Conservation (phyloP, 2,329 filamentous ascomycete genomes). For the Setomelanomma holmii region DNA sequence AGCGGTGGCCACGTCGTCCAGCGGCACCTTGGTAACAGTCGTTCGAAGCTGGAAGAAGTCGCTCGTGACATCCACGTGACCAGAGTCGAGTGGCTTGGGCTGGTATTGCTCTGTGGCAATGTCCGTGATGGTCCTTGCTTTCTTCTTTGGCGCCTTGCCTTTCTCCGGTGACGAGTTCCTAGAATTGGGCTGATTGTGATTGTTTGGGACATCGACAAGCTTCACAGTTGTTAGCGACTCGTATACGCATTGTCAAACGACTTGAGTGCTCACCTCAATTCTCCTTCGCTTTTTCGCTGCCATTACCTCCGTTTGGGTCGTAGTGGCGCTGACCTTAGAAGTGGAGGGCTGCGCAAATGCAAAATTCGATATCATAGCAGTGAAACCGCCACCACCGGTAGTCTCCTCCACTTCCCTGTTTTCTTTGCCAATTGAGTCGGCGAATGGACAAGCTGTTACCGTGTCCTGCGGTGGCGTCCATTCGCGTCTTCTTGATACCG, state of each 20-base stretch:
- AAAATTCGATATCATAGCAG: conserved; percentile 37
- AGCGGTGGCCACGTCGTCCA: conserved; percentile 28
- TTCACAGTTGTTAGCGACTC: too few species aligned
- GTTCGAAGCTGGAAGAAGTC: conserved; percentile 34
- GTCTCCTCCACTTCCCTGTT: conserved; percentile 19
- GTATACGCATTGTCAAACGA: background rate
- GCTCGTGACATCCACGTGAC: conserved; percentile 14
- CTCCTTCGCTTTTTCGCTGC: conserved; percentile 36
- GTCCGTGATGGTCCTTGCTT: conserved; percentile 49
- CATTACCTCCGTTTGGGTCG: conserved; percentile 6
- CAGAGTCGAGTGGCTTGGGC: conserved; percentile 9
- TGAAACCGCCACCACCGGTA: conserved; percentile 25
- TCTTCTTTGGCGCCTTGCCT: conserved; percentile 47
- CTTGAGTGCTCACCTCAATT: conserved; percentile 35
- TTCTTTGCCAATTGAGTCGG: conserved; percentile 32
- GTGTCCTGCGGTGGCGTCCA: conserved; percentile 49
- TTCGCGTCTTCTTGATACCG: conserved; percentile 37
- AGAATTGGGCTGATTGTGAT: conserved; percentile 31
- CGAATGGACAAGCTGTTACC: conserved; percentile 10
- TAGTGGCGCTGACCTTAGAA: conserved; percentile 1
- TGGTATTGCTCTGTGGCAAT: conserved; percentile 47
- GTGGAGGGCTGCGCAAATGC: conserved; percentile 29
- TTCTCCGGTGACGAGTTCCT: conserved; percentile 39
- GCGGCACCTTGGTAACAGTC: conserved; percentile 29
- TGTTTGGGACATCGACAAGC: conserved; percentile 35